phyloP scores from a whole-genome alignment of 495 filamentous ascomycete species.

The Penicillium ochrochloron region DNA sequence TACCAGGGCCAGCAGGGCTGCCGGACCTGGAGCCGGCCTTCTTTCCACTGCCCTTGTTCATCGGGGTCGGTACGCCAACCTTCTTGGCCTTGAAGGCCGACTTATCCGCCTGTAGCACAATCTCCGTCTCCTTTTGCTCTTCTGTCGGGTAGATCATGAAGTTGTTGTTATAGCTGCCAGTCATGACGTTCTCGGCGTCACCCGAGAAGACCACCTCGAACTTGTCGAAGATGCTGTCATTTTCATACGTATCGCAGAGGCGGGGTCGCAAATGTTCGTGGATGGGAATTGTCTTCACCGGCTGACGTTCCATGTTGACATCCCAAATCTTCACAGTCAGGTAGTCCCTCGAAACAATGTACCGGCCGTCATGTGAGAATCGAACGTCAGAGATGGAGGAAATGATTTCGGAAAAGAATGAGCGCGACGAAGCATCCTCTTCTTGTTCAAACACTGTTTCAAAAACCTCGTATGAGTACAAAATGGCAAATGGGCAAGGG shows the following conservation, averaged over 20 bases:
- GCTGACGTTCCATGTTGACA: conserved; percentile 96
- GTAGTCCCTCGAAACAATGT: conserved; percentile 97
- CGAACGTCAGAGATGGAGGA: conserved; percentile 98
- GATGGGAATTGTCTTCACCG: conserved; percentile 97
- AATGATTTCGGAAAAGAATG: conserved; percentile 99
- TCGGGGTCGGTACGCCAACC: conserved; percentile 95
- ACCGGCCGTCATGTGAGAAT: conserved; percentile 93
- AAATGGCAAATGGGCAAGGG: background rate
- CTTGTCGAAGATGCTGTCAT: conserved; percentile 99
- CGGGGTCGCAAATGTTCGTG: conserved; percentile 95
- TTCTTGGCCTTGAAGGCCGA: conserved; percentile 99
- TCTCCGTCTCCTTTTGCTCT: conserved; percentile 92
- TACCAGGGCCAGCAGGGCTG: conserved; percentile 88
- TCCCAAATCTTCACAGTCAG: conserved; percentile 99
- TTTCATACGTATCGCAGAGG: conserved; percentile 98
- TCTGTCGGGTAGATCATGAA: conserved; percentile 99
- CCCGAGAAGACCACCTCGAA: conserved; percentile 99
- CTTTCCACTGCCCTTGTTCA: conserved; percentile 86
- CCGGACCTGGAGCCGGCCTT: conserved; percentile 82
- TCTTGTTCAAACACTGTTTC: conserved; percentile 93
- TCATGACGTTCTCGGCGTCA: conserved; percentile 99
- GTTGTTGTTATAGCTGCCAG: conserved; percentile 99
- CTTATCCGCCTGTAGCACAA: conserved; percentile 97
- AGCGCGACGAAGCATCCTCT: conserved; percentile 97
- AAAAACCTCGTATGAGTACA: conserved; percentile 16